Conservation (phyloP, 140 eudicot genomes). For the Stevia rebaudiana region DNA sequence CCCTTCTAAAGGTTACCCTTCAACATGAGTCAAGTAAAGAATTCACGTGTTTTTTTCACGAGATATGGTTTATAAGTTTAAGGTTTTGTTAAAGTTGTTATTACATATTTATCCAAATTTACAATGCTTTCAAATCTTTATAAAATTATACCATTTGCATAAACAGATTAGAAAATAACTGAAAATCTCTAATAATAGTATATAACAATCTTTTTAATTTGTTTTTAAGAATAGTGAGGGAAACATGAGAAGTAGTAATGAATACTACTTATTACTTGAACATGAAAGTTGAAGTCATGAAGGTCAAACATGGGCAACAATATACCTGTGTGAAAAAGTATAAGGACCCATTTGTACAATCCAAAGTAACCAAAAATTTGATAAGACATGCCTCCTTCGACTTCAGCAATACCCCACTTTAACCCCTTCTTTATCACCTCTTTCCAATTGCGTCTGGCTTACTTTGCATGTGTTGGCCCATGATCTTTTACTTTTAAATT, state of each 20-base stretch:
- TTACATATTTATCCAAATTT: no score
- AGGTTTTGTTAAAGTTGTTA: background rate
- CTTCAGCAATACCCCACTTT: constrained; percentile 31
- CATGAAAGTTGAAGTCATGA: no score
- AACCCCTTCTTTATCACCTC: constrained; percentile 24
- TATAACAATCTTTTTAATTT: no score
- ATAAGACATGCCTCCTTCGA: constrained; percentile 18
- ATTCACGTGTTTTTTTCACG: background rate
- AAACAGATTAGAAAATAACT: no score
- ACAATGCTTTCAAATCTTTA: no score
- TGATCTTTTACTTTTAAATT: constrained; percentile 18
- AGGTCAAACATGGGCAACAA: no score
- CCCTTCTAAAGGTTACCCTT: background rate
- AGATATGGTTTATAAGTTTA: background rate
- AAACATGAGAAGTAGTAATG: no score
- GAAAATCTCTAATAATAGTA: no score
- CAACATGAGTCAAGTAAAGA: background rate
- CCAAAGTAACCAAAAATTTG: constrained; percentile 12
- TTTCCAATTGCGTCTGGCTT: constrained; percentile 21
- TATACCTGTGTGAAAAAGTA: constrained; percentile 1
- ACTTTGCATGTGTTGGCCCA: constrained; percentile 35
- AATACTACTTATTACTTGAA: no score
- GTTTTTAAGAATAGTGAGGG: no score
- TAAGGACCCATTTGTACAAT: constrained; percentile 9
- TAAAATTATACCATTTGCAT: no score